These are phyloP conservation scores for Alternaria atra DNA, from an alignment of 2,329 filamentous ascomycete genomes.

Conservation along the genomic window DNA sequence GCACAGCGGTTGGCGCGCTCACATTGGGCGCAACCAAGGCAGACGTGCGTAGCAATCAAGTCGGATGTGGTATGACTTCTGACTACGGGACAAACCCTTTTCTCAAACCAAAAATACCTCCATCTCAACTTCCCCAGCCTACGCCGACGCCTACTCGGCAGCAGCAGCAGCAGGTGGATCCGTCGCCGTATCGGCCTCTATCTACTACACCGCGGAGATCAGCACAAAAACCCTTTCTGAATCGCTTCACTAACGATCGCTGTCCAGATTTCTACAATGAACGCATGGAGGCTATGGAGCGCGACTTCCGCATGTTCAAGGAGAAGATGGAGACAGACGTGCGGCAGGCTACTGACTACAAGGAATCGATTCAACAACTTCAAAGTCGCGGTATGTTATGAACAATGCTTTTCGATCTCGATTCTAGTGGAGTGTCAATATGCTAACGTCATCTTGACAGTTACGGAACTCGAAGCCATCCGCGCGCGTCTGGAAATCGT, in stretches of 20 bases:
- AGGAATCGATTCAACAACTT: slow-evolving; percentile 77
- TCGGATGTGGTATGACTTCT: slow-evolving; percentile 41
- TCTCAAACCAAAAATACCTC: slow-evolving; percentile 28
- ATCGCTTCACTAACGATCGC: slow-evolving; percentile 76
- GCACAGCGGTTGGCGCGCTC: slow-evolving; percentile 36
- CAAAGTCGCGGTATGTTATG: slow-evolving; percentile 74
- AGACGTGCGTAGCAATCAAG: slow-evolving; percentile 26
- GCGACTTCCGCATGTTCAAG: slow-evolving; percentile 75
- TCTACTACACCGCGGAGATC: slow-evolving; percentile 33
- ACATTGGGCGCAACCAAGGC: slow-evolving; percentile 33
- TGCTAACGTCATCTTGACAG: slow-evolving; percentile 42
- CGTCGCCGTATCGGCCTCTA: slow-evolving; percentile 25
- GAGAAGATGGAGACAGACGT: slow-evolving; percentile 75
- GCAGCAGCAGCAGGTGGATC: slow-evolving; percentile 14
- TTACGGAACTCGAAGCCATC: slow-evolving; percentile 65
- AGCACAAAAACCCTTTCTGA: slow-evolving; percentile 68
- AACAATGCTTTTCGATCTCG: not conserved
- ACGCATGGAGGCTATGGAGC: slow-evolving; percentile 78
- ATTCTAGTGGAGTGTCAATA: not conserved
- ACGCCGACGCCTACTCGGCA: slow-evolving; percentile 34
- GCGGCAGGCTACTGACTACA: slow-evolving; percentile 72
- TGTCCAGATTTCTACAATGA: slow-evolving; percentile 79
- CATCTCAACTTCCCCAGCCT: slow-evolving; percentile 36
- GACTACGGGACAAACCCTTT: slow-evolving; percentile 38
- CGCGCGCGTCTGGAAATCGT: slow-evolving; percentile 60